phyloP scores from a whole-genome alignment of 2,329 filamentous ascomycete species.

The Pyrenophora graminea region DNA sequence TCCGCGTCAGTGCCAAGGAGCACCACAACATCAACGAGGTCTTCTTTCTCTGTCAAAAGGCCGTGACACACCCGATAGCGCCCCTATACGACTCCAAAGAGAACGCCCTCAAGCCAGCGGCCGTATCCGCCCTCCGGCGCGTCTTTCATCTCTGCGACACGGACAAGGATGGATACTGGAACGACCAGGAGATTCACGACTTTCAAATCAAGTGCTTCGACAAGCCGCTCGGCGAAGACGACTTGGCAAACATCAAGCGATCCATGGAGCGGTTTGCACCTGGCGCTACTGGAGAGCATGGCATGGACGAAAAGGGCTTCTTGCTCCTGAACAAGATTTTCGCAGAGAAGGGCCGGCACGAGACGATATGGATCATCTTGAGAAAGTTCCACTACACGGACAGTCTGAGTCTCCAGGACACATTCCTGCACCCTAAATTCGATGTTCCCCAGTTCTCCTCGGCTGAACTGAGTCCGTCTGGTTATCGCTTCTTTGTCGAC shows the following conservation, averaged over 20 bases:
- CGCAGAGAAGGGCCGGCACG: slow-evolving; percentile 94
- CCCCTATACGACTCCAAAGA: slow-evolving; percentile 98
- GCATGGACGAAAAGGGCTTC: slow-evolving; percentile 83
- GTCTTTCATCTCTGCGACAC: slow-evolving; percentile 97
- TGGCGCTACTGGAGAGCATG: slow-evolving; percentile 61
- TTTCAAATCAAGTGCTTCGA: slow-evolving; percentile 94
- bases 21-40: slow-evolving; percentile 92
- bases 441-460: slow-evolving; percentile 92
- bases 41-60: slow-evolving; percentile 97
- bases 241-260: slow-evolving; percentile 87
- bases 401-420: slow-evolving; percentile 87
- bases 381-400: slow-evolving; percentile 96
- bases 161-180: slow-evolving; percentile 91
- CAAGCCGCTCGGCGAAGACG: slow-evolving; percentile 77
- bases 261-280: slow-evolving; percentile 74
- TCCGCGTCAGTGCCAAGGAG: slow-evolving; percentile 87
- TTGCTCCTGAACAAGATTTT: slow-evolving; percentile 93
- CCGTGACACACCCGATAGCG: slow-evolving; percentile 94
- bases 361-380: slow-evolving; percentile 97
- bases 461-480: slow-evolving; percentile 88
- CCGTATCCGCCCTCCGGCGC: slow-evolving; percentile 80
- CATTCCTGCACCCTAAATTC: slow-evolving; percentile 88
- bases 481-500: slow-evolving; percentile 97
- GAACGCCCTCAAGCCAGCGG: slow-evolving; percentile 79
- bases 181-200: slow-evolving; percentile 84